Conservation (phyloP, 768 basidiomycete genomes). For the Kwoniella shandongensis region DNA sequence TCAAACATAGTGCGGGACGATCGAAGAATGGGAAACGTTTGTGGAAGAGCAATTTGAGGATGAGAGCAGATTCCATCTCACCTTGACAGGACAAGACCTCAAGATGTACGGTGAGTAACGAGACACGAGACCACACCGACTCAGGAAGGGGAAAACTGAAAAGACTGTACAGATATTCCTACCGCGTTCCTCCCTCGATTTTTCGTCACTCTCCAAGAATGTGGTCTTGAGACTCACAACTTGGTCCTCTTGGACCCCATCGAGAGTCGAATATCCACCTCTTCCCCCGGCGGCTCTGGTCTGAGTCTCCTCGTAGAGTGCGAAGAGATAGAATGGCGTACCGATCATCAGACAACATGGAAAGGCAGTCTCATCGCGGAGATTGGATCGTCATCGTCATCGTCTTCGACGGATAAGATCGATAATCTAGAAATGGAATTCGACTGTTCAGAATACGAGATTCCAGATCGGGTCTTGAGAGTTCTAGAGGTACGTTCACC, state of each 20-base stretch:
- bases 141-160: neutral
- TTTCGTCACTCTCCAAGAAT: constrained; percentile 5
- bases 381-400: neutral
- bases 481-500: constrained; percentile 19
- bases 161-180: constrained; percentile 6
- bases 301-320: neutral
- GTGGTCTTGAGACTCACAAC: neutral
- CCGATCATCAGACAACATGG: neutral
- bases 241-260: neutral
- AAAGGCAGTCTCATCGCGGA: constrained; percentile 6
- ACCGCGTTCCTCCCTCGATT: constrained; percentile 8
- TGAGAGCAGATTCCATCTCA: constrained; percentile 9
- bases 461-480: constrained; percentile 9
- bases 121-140: neutral
- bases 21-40: constrained; percentile 14
- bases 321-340: constrained; percentile 6
- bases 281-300: neutral
- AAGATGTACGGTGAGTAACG: constrained; percentile 13
- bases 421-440: neutral
- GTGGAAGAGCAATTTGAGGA: constrained; percentile 12
- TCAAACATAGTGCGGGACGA: constrained; percentile 6
- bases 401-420: neutral
- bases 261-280: neutral
- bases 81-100: constrained; percentile 1
- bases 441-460: neutral